Percentiles rank a stretch among this genome's conserved stretches.
These are phyloP conservation scores for Ceriops decandra DNA, from an alignment of 345 rosid species.

Conservation along the genomic window DNA sequence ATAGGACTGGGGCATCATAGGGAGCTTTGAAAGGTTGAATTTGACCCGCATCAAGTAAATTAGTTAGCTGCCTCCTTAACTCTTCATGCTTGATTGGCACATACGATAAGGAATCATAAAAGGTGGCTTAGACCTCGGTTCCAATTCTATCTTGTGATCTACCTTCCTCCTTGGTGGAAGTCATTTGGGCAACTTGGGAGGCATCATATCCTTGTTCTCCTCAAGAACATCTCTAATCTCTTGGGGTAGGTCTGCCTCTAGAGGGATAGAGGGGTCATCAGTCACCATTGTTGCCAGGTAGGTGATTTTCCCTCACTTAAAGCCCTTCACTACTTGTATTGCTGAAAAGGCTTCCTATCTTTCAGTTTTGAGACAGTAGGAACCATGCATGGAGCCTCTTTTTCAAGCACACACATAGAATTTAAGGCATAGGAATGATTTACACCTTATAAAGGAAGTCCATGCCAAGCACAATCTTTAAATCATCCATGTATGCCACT, in stretches of 20 bases:
- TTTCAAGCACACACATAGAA: background rate
- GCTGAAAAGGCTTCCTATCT: background rate
- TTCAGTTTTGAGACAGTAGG: background rate
- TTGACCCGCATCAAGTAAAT: background rate
- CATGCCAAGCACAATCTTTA: background rate
- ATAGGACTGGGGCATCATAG: background rate
- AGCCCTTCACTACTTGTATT: background rate
- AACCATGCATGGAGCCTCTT: background rate
- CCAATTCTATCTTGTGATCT: background rate
- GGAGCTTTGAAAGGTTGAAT: background rate
- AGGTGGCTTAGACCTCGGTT: background rate
- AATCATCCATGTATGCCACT: background rate
- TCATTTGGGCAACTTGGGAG: fast-evolving
- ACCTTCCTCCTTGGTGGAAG: background rate
- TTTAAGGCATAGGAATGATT: background rate
- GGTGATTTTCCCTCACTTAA: background rate
- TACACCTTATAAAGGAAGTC: background rate
- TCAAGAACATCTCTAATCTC: background rate
- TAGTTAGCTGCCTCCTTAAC: background rate
- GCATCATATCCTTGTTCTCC: background rate
- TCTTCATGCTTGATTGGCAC: background rate
- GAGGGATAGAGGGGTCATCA: background rate
- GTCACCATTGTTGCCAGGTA: background rate
- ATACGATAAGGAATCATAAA: background rate
- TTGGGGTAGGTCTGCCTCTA: background rate